Evolutionary conservation across 2,329 filamentous ascomycete species (phyloP).

Genomic region (Curvularia sp.): DNA sequence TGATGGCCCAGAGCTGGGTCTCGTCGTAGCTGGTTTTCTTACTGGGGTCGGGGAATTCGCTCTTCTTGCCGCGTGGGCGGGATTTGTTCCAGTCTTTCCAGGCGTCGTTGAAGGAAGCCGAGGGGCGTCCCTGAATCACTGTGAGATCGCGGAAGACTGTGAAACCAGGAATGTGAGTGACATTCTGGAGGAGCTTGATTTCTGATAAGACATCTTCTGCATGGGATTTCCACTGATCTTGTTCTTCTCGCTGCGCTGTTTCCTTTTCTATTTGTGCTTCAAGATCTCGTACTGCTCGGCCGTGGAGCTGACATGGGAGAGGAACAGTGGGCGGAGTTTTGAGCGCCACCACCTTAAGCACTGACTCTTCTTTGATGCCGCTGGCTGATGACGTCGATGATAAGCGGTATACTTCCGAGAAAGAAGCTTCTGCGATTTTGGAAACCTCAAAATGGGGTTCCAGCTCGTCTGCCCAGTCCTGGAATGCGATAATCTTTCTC

Average conservation of each 20-base stretch:
- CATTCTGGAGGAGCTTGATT: slow-evolving; percentile 62
- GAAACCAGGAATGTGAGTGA: slow-evolving; percentile 68
- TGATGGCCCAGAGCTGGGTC: slow-evolving; percentile 67
- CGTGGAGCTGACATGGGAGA: slow-evolving; percentile 44
- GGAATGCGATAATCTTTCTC: slow-evolving; percentile 45
- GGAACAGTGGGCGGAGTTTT: slow-evolving; percentile 45
- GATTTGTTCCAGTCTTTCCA: slow-evolving; percentile 56
- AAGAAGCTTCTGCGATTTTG: slow-evolving; percentile 72
- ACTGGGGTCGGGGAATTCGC: slow-evolving; percentile 64
- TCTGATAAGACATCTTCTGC: slow-evolving; percentile 57
- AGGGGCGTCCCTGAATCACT: slow-evolving; percentile 64
- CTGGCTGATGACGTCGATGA: slow-evolving; percentile 43
- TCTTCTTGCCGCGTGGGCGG: slow-evolving; percentile 54
- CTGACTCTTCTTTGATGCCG: slow-evolving; percentile 52
- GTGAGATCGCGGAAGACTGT: slow-evolving; percentile 67
- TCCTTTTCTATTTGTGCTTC: slow-evolving; percentile 50
- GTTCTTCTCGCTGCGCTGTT: slow-evolving; percentile 46
- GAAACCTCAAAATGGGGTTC: slow-evolving; percentile 58
- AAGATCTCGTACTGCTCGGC: slow-evolving; percentile 56
- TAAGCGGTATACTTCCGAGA: slow-evolving; percentile 70
- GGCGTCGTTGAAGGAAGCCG: slow-evolving; percentile 57
- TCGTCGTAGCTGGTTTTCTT: slow-evolving; percentile 62
- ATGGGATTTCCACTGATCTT: slow-evolving; percentile 52
- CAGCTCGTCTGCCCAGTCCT: slow-evolving; percentile 53
- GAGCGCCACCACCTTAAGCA: slow-evolving; percentile 56